Percentiles rank a stretch among this genome's conserved stretches.
These are phyloP conservation scores for Coemansia sp. DNA, from an alignment of 192 early-diverging fungal species.

Conservation along the genomic window DNA sequence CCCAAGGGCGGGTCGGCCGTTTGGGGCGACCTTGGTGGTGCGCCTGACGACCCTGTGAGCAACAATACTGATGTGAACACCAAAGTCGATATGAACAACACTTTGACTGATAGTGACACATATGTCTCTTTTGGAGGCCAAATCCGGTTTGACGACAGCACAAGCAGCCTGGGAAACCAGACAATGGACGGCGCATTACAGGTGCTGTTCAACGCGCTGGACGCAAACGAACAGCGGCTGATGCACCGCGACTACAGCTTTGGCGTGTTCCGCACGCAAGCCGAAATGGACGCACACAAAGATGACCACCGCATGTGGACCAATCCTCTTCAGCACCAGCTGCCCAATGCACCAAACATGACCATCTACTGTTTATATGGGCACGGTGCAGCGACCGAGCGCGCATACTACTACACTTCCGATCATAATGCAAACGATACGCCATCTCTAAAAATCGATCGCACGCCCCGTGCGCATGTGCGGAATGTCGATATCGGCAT, in stretches of 20 bases:
- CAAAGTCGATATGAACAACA: slow-evolving; percentile 15
- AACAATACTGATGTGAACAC: background rate
- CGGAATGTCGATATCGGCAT: slow-evolving; percentile 61
- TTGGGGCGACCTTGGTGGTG: slow-evolving; percentile 67
- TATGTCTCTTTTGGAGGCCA: slow-evolving; percentile 56
- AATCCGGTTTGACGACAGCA: slow-evolving; percentile 50
- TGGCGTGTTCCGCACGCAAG: slow-evolving; percentile 60
- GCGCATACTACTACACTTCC: slow-evolving; percentile 76
- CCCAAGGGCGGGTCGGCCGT: slow-evolving; percentile 80
- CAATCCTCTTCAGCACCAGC: slow-evolving; percentile 73
- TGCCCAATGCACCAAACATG: slow-evolving; percentile 70
- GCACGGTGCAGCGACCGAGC: slow-evolving; percentile 73
- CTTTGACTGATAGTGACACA: background rate
- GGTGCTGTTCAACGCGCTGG: slow-evolving; percentile 58
- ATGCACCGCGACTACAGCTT: slow-evolving; percentile 65
- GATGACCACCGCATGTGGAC: slow-evolving; percentile 70
- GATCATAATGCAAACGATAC: slow-evolving; percentile 15
- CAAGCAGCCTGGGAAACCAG: slow-evolving; percentile 20
- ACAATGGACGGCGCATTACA: slow-evolving; percentile 54
- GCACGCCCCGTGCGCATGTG: slow-evolving; percentile 29
- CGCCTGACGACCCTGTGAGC: slow-evolving; percentile 69
- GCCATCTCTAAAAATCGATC: slow-evolving; percentile 36
- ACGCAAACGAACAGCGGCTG: slow-evolving; percentile 52
- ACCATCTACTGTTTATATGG: slow-evolving; percentile 86
- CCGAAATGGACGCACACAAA: slow-evolving; percentile 59